phyloP scores from a whole-genome alignment of 192 early-diverging fungal species.

The Entomortierella beljakovae region DNA sequence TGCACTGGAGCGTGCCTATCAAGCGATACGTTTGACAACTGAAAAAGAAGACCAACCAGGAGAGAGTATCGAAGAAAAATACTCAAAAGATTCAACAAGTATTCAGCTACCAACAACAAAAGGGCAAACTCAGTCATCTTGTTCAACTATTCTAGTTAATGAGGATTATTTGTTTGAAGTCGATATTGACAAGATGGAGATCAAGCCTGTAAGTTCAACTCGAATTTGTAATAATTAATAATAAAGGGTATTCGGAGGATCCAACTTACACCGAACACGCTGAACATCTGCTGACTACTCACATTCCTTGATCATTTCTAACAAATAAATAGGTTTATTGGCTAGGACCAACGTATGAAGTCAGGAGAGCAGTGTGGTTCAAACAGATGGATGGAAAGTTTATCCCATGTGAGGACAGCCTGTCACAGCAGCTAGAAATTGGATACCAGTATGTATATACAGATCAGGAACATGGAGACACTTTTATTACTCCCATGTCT shows the following conservation, averaged over 20 bases:
- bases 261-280: neutral
- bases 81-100: conserved; percentile 11
- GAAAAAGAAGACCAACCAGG: conserved; percentile 8
- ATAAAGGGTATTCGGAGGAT: neutral
- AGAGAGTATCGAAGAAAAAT: neutral
- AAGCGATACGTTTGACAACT: conserved; percentile 27
- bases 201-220: conserved; percentile 54
- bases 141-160: conserved; percentile 67
- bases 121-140: neutral
- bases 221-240: neutral
- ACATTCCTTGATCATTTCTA: neutral
- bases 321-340: conserved; percentile 71
- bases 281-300: neutral
- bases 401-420: conserved; percentile 85
- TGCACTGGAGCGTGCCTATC: conserved; percentile 66
- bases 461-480: neutral
- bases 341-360: conserved; percentile 84
- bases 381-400: conserved; percentile 72
- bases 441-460: conserved; percentile 69
- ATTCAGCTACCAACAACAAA: conserved; percentile 29
- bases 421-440: conserved; percentile 83
- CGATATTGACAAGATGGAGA: conserved; percentile 73
- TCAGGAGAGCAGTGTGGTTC: conserved; percentile 89
- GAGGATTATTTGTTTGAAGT: conserved; percentile 88
- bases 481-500: neutral